A percentile compares a stretch with the other conserved stretches of the same genome.
Evolutionary conservation across 441 rosid species (phyloP).

Genomic region (Cnidoscolus chayamansa): DNA sequence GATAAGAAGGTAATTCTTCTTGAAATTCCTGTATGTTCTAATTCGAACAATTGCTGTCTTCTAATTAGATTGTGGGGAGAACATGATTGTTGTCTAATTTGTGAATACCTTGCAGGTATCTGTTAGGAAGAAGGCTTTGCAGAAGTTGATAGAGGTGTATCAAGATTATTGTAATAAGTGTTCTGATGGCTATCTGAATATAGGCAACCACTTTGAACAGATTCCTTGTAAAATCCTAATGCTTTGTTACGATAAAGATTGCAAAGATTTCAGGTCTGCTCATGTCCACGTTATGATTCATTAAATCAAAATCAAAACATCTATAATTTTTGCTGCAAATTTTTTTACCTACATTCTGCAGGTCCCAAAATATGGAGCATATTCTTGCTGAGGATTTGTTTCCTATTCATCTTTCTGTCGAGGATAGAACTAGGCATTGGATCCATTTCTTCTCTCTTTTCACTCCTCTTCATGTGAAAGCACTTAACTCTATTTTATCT

Average conservation of each 20-base stretch:
- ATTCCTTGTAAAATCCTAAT: constrained; percentile 79
- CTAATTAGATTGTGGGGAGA: not conserved
- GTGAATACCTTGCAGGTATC: constrained; percentile 42
- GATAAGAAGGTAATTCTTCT: constrained; percentile 77
- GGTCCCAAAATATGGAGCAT: constrained; percentile 80
- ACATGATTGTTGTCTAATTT: constrained; percentile 5
- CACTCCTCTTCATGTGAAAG: constrained; percentile 68
- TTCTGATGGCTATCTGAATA: constrained; percentile 58
- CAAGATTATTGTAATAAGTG: constrained; percentile 76
- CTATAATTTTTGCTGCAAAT: constrained; percentile 8
- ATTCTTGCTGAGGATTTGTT: constrained; percentile 72
- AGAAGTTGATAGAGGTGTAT: constrained; percentile 76
- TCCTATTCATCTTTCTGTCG: constrained; percentile 63
- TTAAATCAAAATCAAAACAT: not conserved
- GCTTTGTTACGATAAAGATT: constrained; percentile 82
- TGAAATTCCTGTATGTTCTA: constrained; percentile 1
- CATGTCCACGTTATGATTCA: constrained; percentile 23
- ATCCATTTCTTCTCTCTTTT: constrained; percentile 70
- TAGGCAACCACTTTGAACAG: constrained; percentile 62
- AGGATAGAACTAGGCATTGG: constrained; percentile 80
- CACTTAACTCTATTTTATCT: constrained; percentile 60
- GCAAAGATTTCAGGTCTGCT: constrained; percentile 71
- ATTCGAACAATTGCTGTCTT: not conserved
- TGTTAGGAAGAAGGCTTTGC: constrained; percentile 79
- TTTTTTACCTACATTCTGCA: constrained; percentile 32